phyloP scores from a whole-genome alignment of 345 rosid genomes.

The Aethionema arabicum region DNA sequence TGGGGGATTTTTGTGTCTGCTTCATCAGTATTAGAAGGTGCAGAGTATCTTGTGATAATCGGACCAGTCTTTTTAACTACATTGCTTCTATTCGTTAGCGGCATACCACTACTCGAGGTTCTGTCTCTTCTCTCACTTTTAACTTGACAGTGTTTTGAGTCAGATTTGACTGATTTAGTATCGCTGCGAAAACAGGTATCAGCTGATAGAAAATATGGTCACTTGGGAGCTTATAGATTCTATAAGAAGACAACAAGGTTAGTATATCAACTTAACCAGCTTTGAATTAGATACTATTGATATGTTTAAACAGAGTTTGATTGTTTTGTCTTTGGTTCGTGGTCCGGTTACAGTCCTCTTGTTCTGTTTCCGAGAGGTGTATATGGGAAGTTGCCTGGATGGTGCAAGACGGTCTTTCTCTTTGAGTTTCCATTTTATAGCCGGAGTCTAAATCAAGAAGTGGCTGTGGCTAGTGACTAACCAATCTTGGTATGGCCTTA shows the following conservation, averaged over 20 bases:
- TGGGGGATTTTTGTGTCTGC: conserved; percentile 92
- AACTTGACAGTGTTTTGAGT: conserved; percentile 4
- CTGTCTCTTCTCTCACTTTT: conserved; percentile 12
- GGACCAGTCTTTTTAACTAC: conserved; percentile 83
- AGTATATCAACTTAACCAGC: neutral
- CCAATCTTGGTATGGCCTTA: too few relatives aligned
- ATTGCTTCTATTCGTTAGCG: conserved; percentile 82
- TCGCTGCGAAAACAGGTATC: conserved; percentile 53
- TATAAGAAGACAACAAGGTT: conserved; percentile 84
- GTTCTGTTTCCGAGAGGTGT: conserved; percentile 62
- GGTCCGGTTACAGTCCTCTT: conserved; percentile 62
- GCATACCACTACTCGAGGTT: conserved; percentile 94
- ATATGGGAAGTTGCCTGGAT: conserved; percentile 67
- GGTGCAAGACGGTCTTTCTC: conserved; percentile 65
- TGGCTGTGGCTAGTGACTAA: neutral
- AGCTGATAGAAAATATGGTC: conserved; percentile 78
- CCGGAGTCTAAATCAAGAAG: conserved; percentile 62
- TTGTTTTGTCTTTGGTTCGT: conserved; percentile 4
- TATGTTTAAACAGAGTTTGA: neutral
- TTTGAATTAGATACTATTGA: neutral
- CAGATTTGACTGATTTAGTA: conserved; percentile 1
- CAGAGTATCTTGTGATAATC: conserved; percentile 80
- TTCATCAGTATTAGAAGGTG: conserved; percentile 63
- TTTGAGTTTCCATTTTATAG: conserved; percentile 80
- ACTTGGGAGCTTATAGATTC: conserved; percentile 51